Evolutionary conservation across 805 yeast genomes (phyloP), one percentile per base, ranked within the genome.

Genomic region (Metschnikowia peoriensis): DNA sequence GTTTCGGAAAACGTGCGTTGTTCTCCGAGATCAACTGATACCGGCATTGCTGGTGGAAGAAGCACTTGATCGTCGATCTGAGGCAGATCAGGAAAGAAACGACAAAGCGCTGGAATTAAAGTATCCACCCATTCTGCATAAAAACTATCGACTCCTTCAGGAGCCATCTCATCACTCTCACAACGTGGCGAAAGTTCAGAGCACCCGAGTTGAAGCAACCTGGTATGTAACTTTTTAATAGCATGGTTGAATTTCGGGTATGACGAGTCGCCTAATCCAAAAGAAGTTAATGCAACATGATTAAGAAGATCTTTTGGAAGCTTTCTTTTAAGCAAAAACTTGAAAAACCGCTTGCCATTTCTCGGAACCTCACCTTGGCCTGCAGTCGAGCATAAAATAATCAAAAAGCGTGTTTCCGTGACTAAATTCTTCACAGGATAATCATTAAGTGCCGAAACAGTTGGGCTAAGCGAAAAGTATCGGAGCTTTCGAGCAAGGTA

Each of bases 281-380:
- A 87, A 1, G 90, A 79, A 2, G 93, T 81, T 58, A 91, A 76
- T 15, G 72, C 67, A 10, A 89, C 60, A 63, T 85, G 88, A 56
- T 77, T 77, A 39, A 93, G 70, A 32, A 89, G 70, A 59, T 82
- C 82, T 0, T 58, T 29, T 0, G 72, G 94, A 7, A 93, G 78
- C 57, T 83, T 84, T 64, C 79, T 82, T 64, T 80, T 82, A 52
- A 89, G 78, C 60, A 94, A 67, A 55, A 86, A 83, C 58, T 78
- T 77, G 96, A 97, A 88, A 56, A 93, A 81, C 54, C 80, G 82
- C 56, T 76, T 75, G 0, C 87, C 85, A 64, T 89, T 89, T 41
- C 87, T 69, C 0, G 99, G 98, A 35, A 93, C 68, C 55, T 88
- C 97, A 28, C 99, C 99, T 68, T 93, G 97, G 7, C 99, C 98